Evolutionary conservation across 163 green algal genomes (phyloP).

Genomic region (Volvox carteri): DNA sequence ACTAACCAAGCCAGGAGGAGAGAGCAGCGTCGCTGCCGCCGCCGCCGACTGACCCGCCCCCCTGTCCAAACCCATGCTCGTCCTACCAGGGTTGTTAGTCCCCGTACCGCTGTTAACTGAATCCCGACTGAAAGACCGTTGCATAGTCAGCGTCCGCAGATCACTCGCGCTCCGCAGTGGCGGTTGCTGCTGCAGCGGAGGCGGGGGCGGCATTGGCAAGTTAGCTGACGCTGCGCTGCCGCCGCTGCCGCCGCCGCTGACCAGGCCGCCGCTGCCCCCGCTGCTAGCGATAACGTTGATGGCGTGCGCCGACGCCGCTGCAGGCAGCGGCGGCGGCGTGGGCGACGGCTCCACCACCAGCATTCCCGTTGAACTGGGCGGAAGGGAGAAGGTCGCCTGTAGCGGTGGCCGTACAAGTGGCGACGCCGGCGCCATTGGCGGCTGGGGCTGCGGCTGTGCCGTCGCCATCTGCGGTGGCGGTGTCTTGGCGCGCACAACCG

Average conservation of each 20-base stretch:
- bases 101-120: neutral
- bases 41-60: neutral
- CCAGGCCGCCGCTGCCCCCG: neutral
- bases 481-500: conserved; percentile 17
- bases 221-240: neutral
- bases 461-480: neutral
- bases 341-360: neutral
- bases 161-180: neutral
- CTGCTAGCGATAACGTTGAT: neutral
- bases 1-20: neutral
- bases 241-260: neutral
- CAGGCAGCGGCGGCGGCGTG: neutral
- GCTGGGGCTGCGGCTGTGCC: neutral
- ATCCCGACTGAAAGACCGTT: conserved; percentile 4
- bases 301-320: neutral
- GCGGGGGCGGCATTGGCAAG: neutral
- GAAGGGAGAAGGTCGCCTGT: conserved; percentile 1
- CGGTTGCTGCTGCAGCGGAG: neutral
- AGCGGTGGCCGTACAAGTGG: neutral
- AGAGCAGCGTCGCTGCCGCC: neutral
- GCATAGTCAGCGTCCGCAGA: neutral
- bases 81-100: neutral
- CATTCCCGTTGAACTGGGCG: conserved; percentile 6
- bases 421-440: conserved; percentile 7
- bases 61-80: neutral